Percentiles rank a stretch among this genome's conserved stretches.
phyloP scores from a whole-genome alignment of 169 alveolate species.

The Eimeria nieschulzi region DNA sequence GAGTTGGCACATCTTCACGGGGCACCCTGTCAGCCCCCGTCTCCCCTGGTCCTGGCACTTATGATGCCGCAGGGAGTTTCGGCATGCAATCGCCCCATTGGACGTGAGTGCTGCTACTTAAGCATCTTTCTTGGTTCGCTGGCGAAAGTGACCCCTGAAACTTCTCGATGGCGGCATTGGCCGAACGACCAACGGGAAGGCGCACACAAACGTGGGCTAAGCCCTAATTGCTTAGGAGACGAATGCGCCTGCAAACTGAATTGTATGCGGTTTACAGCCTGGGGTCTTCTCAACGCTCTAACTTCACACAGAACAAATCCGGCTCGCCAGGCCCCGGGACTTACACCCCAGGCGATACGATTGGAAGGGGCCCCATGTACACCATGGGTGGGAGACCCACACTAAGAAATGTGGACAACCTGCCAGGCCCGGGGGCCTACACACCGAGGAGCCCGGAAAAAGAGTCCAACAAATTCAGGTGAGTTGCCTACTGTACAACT shows the following conservation, averaged over 20 bases:
- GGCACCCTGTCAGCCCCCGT: conserved; percentile 16
- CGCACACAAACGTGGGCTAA: too few relatives aligned
- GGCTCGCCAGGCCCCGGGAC: conserved; percentile 58
- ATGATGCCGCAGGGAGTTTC: conserved; percentile 2
- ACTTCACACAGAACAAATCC: neutral
- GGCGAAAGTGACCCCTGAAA: too few relatives aligned
- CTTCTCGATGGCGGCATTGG: too few relatives aligned
- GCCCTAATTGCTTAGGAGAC: too few relatives aligned
- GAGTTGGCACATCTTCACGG: conserved; percentile 43
- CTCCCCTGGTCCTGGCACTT: conserved; percentile 62
- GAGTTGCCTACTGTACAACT: neutral
- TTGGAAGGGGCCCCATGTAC: neutral
- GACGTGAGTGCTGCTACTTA: conserved; percentile 24
- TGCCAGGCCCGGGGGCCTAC: conserved; percentile 67
- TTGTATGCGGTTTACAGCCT: neutral
- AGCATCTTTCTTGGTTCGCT: too few relatives aligned
- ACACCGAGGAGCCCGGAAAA: conserved; percentile 18
- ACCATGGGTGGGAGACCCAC: neutral
- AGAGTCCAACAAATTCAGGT: conserved; percentile 52
- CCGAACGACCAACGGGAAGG: too few relatives aligned
- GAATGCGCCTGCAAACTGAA: too few relatives aligned
- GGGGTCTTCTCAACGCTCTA: neutral
- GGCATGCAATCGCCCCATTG: conserved; percentile 56
- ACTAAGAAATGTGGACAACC: neutral
- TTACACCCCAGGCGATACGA: neutral